These are phyloP conservation scores for Fusarium annulatum DNA, from an alignment of 2,329 filamentous ascomycete species.

Conservation along the genomic window DNA sequence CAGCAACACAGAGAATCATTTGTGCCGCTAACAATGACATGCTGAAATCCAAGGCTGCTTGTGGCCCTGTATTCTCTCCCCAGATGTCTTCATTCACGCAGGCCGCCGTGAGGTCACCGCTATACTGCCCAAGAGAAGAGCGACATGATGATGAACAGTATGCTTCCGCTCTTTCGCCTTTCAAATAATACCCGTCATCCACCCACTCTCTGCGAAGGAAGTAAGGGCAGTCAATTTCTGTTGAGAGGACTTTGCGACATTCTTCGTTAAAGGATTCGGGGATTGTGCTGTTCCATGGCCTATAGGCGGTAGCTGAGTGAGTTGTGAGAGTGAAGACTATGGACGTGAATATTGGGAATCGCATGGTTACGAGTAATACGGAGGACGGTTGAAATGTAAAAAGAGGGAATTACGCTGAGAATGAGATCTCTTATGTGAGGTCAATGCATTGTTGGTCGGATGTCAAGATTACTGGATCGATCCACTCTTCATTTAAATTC, in stretches of 20 bases:
- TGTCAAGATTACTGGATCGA: neutral
- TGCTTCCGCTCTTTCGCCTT: neutral
- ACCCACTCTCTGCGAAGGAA: too few species aligned
- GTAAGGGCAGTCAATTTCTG: neutral
- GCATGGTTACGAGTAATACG: neutral
- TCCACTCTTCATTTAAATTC: neutral
- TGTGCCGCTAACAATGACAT: neutral
- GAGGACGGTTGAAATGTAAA: neutral
- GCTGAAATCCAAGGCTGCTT: neutral
- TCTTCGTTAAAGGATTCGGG: neutral
- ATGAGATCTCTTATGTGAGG: neutral
- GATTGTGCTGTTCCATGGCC: neutral
- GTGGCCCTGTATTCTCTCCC: neutral
- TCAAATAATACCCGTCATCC: neutral
- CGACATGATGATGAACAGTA: neutral
- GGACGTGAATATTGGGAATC: neutral
- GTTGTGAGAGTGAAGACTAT: neutral
- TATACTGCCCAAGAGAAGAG: neutral
- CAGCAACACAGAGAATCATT: neutral
- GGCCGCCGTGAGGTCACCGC: neutral
- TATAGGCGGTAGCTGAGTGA: neutral
- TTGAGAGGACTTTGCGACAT: neutral
- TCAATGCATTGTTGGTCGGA: neutral
- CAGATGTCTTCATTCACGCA: neutral
- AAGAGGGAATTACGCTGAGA: neutral